These are phyloP conservation scores for Polygonum maritimum DNA, from an alignment of 148 eudicot genomes.

Conservation along the genomic window DNA sequence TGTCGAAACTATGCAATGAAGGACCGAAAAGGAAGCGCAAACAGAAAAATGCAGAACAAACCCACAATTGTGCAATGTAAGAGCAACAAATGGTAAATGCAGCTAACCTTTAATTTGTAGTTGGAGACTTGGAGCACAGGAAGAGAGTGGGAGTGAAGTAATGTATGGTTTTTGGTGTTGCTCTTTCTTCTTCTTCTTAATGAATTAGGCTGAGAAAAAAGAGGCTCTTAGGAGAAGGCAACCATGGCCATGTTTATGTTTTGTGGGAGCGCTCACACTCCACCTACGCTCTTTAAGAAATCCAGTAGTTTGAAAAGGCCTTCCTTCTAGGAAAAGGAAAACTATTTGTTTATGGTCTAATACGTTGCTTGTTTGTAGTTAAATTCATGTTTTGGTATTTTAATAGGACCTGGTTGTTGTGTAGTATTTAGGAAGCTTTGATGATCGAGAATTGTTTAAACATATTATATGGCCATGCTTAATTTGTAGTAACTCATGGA, in stretches of 20 bases:
- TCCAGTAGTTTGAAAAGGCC: not conserved
- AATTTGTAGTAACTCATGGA: no score
- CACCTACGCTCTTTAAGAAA: slow-evolving; percentile 6
- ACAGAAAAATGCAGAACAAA: not conserved
- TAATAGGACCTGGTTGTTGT: not conserved
- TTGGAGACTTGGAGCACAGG: not conserved
- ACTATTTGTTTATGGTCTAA: no score
- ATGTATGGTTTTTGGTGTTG: not conserved
- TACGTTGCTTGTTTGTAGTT: not conserved
- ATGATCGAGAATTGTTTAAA: not conserved
- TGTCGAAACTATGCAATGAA: not conserved
- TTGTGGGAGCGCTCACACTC: not conserved
- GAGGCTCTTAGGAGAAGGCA: not conserved
- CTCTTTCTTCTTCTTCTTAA: not conserved
- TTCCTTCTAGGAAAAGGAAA: not conserved
- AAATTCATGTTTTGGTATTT: no score
- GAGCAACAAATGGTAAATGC: not conserved
- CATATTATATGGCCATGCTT: no score
- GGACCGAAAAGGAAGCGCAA: not conserved
- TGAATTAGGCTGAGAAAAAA: not conserved
- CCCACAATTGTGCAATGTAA: not conserved
- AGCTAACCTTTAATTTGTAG: not conserved
- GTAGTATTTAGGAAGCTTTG: not conserved
- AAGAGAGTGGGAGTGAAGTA: not conserved
- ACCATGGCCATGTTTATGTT: not conserved